A percentile compares a stretch with the other conserved stretches of the same genome.
phyloP scores from a whole-genome alignment of 1,284 basidiomycete species.

The Naganishia sp. region DNA sequence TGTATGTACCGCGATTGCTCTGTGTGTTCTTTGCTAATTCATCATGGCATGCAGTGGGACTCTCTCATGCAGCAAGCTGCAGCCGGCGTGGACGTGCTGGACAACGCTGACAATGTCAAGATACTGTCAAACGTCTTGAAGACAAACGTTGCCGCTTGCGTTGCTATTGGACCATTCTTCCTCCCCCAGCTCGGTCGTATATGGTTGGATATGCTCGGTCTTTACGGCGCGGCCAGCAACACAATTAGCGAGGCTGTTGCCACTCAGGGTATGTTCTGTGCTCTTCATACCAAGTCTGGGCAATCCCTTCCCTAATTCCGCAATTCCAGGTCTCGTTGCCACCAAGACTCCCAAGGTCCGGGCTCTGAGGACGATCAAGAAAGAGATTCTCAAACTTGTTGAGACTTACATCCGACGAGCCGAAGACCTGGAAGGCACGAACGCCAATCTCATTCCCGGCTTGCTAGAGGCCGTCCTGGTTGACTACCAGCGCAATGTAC shows the following conservation, averaged over 20 bases:
- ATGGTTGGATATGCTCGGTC: constrained; percentile 96
- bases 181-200: constrained; percentile 93
- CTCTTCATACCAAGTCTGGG: not conserved
- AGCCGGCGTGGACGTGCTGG: constrained; percentile 87
- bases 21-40: not conserved
- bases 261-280: constrained; percentile 66
- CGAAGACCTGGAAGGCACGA: constrained; percentile 91
- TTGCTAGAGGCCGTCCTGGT: constrained; percentile 94
- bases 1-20: constrained; percentile 54
- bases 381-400: constrained; percentile 95
- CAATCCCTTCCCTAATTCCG: constrained; percentile 4
- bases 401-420: constrained; percentile 97
- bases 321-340: constrained; percentile 72
- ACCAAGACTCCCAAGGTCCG: constrained; percentile 98
- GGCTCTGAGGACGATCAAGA: constrained; percentile 93
- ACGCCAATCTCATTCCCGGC: constrained; percentile 89
- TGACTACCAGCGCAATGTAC: constrained; percentile 94
- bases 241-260: constrained; percentile 94
- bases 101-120: constrained; percentile 92
- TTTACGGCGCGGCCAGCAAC: constrained; percentile 97
- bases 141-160: constrained; percentile 97
- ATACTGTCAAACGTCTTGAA: constrained; percentile 96
- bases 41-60: constrained; percentile 72
- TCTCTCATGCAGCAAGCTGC: constrained; percentile 94
- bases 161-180: constrained; percentile 96